Evolutionary conservation across 495 filamentous ascomycete species (phyloP), one percentile per base, ranked within the genome.

Genomic region (Pseudevernia furfuracea): DNA sequence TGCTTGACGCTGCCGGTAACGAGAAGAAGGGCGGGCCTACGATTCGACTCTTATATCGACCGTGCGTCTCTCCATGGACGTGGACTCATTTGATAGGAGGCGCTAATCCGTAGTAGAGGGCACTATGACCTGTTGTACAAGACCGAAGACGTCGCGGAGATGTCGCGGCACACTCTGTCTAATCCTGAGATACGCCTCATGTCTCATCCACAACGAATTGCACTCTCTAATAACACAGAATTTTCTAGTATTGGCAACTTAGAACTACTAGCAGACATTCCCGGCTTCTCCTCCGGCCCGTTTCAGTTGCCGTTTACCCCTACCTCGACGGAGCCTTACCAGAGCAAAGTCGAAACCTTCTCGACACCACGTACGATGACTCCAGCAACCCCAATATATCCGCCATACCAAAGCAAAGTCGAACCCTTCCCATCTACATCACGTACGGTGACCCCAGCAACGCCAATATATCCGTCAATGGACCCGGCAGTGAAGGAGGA

Each of bases 91-190:
- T 57, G 30, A 32, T 6, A 30, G 39, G 14, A 0, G 14, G 14
- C 21, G 58, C 63, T 65, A 37, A 53, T 68, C 23, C 4, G 55
- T 37, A 53, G 36, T 62, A 89, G 87, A 44, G 91, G 91, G 60
- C 94, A 98, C 74, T 98, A 98, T 72, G 94, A 98, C 75, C 84
- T 98, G 60, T 80, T 97, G 23, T 98, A 98, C 78, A 89, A 84
- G 69, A 69, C 72, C 44, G 81, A 85, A 67, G 78, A 85, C 59
- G 71, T 83, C 49, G 69, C 79, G 38, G 76, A 81, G 36, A 59
- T 64, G 62, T 39, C 55, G 14, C 57, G 41, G 37, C 32, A 36
- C 17, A 12, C 56, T 6, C 19, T 57, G 30, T 46, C 53, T 14
- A 58, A 69, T 55, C 67, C 56, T 23, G 36, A 66, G 38, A 59